Evolutionary conservation across 2,329 filamentous ascomycete species (phyloP), one percentile per base, ranked within the genome.

Genomic region (Colletotrichum simmondsii): DNA sequence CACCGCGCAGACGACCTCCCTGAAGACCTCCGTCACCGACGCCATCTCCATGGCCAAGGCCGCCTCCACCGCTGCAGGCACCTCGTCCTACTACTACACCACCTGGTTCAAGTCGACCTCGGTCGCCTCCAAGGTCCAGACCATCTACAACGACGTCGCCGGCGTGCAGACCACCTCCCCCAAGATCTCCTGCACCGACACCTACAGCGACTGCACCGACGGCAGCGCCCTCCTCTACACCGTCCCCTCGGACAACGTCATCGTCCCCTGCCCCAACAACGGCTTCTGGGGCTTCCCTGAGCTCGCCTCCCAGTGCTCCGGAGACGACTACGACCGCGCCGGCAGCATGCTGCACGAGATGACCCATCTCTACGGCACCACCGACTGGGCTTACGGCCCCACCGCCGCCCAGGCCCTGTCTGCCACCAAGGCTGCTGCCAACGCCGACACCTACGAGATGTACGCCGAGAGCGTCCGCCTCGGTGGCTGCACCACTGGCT

Each of bases 371-470:
- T 73, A 53, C 71, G 71, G 66, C 12, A 70, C 71, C 19, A 37
- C n/a, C 19, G 71, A 73, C 49, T 73, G 37, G 26, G 71, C 46
- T 5, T 73, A 73, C 60, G 71, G 71, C 4, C 61, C 67, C 4
- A n/a, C 7, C 12, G 66, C 66, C 26, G 71, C 67, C 16, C 24
- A 73, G 71, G 71, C 71, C 1, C 49, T 73, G 46, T 73, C 71
- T 14, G 71, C 71, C 3, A 61, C 66, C 3, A 61, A 56, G 35
- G 71, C 71, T 19, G 71, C 71, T 8, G 66, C 66, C 28, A 73
- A 73, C 22, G 71, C 71, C 4, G 71, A 73, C 49, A 73, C 71
- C 11, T 73, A 73, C n/a, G 71, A 73, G 71, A 73, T 73, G 66
- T 73, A 73, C 46, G 71, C 66, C 2, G 71, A 62, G 67, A 73